phyloP scores from a whole-genome alignment of 2,329 filamentous ascomycete species.

The Mollisia scopiformis region DNA sequence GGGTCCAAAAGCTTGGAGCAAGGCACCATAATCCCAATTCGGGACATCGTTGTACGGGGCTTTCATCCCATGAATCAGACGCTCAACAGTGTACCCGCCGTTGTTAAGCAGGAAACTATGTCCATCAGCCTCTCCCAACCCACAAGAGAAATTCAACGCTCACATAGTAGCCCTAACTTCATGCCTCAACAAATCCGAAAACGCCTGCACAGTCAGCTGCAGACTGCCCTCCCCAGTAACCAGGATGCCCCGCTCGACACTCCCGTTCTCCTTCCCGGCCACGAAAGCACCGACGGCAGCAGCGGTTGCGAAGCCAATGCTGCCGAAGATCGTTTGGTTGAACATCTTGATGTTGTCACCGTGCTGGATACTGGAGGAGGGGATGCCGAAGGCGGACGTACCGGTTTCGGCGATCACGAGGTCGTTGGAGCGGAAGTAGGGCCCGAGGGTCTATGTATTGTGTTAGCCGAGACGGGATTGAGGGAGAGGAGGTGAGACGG shows the following conservation, averaged over 20 bases:
- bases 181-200: slow-evolving; percentile 62
- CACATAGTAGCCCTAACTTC: slow-evolving; percentile 41
- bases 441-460: slow-evolving; percentile 38
- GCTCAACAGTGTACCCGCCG: slow-evolving; percentile 60
- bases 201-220: slow-evolving; percentile 66
- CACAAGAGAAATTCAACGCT: slow-evolving; percentile 32
- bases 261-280: slow-evolving; percentile 40
- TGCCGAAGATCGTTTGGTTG: slow-evolving; percentile 47
- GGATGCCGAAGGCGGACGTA: slow-evolving; percentile 55
- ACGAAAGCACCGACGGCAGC: slow-evolving; percentile 57
- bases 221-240: slow-evolving; percentile 66
- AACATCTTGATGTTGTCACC: slow-evolving; percentile 36
- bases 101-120: slow-evolving; percentile 55
- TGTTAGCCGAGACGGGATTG: neutral
- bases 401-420: slow-evolving; percentile 61
- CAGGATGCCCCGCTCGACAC: slow-evolving; percentile 49
- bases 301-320: slow-evolving; percentile 62
- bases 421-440: slow-evolving; percentile 53
- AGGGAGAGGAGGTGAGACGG: neutral
- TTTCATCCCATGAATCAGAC: slow-evolving; percentile 56
- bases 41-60: slow-evolving; percentile 55
- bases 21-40: slow-evolving; percentile 36
- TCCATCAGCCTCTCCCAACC: neutral
- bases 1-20: slow-evolving; percentile 15
- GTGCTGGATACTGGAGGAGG: slow-evolving; percentile 42